Evolutionary conservation across 23 red algal species (phyloP).

Genomic region (Chondrus crispus): DNA sequence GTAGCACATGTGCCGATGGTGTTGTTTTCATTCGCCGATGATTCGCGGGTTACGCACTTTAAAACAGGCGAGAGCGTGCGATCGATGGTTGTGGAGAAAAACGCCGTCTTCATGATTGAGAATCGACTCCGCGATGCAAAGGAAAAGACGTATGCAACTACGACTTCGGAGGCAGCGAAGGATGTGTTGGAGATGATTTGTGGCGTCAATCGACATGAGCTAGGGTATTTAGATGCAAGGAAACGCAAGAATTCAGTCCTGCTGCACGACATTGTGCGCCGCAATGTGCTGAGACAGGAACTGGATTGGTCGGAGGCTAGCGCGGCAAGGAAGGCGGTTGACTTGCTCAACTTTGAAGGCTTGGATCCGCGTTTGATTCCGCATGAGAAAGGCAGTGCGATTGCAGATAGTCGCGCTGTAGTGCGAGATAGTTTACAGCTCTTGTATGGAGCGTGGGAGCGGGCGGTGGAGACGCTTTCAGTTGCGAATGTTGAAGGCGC

Average conservation of each 20-base stretch:
- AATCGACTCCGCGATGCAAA: conserved; percentile 27
- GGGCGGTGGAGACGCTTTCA: neutral
- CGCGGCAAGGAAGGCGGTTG: conserved; percentile 16
- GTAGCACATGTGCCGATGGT: conserved; percentile 52
- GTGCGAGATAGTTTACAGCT: neutral
- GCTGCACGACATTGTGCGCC: conserved; percentile 11
- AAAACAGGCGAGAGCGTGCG: neutral
- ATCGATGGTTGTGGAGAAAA: conserved; percentile 2
- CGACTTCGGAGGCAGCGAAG: conserved; percentile 39
- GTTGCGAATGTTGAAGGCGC: conserved; percentile 23
- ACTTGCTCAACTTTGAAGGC: conserved; percentile 36
- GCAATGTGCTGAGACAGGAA: conserved; percentile 44
- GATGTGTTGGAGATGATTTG: conserved; percentile 53
- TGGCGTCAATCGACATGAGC: neutral
- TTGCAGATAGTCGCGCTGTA: neutral
- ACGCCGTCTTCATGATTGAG: conserved; percentile 45
- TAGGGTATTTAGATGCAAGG: neutral
- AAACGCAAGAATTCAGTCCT: conserved; percentile 2
- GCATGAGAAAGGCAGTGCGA: conserved; percentile 40
- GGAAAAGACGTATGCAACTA: conserved; percentile 4
- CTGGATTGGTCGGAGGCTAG: conserved; percentile 34
- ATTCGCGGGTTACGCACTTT: conserved; percentile 45
- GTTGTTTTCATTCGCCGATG: conserved; percentile 59
- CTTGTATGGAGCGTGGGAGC: neutral
- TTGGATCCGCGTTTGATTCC: conserved; percentile 38